These are phyloP conservation scores for Phyllosticta citribraziliensis DNA, from an alignment of 2,329 filamentous ascomycete genomes.

Conservation along the genomic window DNA sequence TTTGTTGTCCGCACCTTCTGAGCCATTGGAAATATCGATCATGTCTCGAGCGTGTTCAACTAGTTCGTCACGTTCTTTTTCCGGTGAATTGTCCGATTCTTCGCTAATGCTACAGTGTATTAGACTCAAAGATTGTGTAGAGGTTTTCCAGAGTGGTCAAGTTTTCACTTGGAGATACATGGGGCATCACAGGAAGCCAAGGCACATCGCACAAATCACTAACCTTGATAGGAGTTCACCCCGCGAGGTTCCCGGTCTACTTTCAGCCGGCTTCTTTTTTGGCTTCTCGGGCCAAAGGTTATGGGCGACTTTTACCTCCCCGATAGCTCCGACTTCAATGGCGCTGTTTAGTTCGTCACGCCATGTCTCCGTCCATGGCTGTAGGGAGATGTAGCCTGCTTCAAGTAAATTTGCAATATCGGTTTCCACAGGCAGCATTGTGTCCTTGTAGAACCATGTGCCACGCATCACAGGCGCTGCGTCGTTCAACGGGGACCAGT, in stretches of 20 bases:
- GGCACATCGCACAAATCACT: not conserved
- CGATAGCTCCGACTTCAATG: constrained; percentile 76
- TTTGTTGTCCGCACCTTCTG: constrained; percentile 38
- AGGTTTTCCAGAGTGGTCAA: not conserved
- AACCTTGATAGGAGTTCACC: constrained; percentile 16
- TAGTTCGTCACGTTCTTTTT: constrained; percentile 33
- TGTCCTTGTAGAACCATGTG: constrained; percentile 97
- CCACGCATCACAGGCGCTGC: constrained; percentile 71
- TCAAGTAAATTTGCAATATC: constrained; percentile 86
- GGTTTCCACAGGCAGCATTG: constrained; percentile 81
- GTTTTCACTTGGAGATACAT: not conserved
- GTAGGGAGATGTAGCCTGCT: constrained; percentile 76
- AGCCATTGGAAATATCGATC: constrained; percentile 38
- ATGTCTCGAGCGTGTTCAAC: constrained; percentile 37
- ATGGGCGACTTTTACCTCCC: constrained; percentile 85
- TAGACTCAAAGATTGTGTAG: not conserved
- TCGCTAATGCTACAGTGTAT: not conserved
- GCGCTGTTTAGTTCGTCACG: constrained; percentile 82
- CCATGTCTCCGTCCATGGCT: constrained; percentile 88
- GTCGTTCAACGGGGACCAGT: constrained; percentile 93
- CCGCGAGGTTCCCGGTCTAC: constrained; percentile 32
- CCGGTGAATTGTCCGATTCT: constrained; percentile 16
- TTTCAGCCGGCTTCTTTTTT: constrained; percentile 40
- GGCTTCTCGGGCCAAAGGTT: constrained; percentile 65
- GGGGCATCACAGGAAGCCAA: not conserved